Evolutionary conservation across 805 yeast species (phyloP), one percentile per base, ranked within the genome.

Genomic region (Wickerhamiella spandovensis): DNA sequence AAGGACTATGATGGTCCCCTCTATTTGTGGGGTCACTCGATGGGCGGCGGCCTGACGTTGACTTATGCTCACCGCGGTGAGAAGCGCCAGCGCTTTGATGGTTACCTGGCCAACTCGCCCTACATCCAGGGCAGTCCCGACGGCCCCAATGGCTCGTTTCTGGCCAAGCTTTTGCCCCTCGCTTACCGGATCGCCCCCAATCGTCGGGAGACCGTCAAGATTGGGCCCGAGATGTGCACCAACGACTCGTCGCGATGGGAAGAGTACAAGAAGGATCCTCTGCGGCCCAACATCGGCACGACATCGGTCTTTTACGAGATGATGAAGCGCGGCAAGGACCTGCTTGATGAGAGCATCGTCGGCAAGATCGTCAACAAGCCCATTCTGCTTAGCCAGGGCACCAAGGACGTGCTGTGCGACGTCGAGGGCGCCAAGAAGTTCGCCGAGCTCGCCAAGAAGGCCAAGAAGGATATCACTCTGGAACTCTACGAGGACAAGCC

Each of bases 21-120:
- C 10, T 53, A 61, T 44, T 44, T 67, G 54, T 61, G 60, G 61
- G 70, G 70, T 18, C 67, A 66, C 54, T 63, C 67, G 6, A 66
- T 66, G 68, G 72, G 72, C 15, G 72, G 71, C 17, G 69, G 63
- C 3, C 65, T 65, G 41, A 52, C 56, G 15, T 60, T 68, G 44
- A 68, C 60, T 48, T 68, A 68, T 51, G 64, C 61, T 48, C 60
- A 63, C 30, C 58, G 61, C 38, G 72, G 72, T 2, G 52, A 52
- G 32, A 50, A 62, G 50, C 55, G 63, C 17, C 66, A 62, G 41
- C 48, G 53, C 23, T 54, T 68, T 47, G 59, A 58, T 20, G 67
- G 67, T 8, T 68, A 55, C 51, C 51, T 68, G 25, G 69, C 64
- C 21, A 52, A 54, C 4, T 60, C 67, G 4, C 71, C 72, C 1